Percentiles rank a stretch among this genome's conserved stretches.
Conservation (phyloP, 2,329 filamentous ascomycete species). For the Sclerotinia subarctica region DNA sequence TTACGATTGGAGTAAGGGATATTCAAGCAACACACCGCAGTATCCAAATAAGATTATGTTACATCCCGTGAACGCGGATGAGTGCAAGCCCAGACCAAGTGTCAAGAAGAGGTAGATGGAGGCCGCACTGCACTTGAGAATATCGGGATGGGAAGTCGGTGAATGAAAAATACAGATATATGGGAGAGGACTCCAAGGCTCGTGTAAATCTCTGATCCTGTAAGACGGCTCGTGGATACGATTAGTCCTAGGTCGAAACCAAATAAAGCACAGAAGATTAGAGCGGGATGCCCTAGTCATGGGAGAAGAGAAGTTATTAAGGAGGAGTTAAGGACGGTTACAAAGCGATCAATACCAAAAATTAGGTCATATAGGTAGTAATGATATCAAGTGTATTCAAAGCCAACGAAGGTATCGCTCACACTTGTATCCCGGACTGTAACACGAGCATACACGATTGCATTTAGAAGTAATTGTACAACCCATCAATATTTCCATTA, state of each 20-base stretch:
- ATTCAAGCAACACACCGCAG: constrained; percentile 73
- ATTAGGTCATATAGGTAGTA: constrained; percentile 18
- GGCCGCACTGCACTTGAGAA: neutral
- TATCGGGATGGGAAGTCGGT: neutral
- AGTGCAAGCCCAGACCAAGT: constrained; percentile 52
- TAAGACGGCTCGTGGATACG: neutral
- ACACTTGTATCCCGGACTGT: neutral
- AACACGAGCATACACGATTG: neutral
- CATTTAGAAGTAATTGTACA: neutral
- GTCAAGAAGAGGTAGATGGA: constrained; percentile 40
- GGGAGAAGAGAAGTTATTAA: constrained; percentile 5
- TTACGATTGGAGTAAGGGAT: constrained; percentile 99
- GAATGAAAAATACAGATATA: constrained; percentile 4
- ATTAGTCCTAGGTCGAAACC: neutral
- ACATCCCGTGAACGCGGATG: constrained; percentile 68
- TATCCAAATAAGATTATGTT: constrained; percentile 81
- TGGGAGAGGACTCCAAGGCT: neutral
- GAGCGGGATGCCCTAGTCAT: neutral
- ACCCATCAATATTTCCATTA: neutral
- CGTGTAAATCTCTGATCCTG: neutral
- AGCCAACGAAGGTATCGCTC: neutral
- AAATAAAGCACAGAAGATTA: neutral
- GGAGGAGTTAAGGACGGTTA: constrained; percentile 17
- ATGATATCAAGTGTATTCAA: constrained; percentile 12
- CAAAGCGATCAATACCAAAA: constrained; percentile 16